phyloP scores from a whole-genome alignment of 2,329 filamentous ascomycete genomes.

The Myriosclerotinia curreyana region DNA sequence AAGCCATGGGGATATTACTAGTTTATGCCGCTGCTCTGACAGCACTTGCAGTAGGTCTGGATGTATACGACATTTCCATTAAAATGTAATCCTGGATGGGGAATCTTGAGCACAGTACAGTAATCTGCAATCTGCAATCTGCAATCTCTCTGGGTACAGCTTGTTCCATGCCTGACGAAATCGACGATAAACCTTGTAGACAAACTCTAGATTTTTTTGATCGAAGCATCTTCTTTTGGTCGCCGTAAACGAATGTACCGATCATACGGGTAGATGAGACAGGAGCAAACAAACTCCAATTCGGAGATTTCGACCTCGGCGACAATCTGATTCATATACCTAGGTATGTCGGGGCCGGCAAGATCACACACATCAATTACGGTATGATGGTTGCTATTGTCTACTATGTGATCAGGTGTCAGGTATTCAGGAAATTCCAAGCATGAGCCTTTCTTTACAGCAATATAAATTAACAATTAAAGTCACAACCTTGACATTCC shows the following conservation, averaged over 20 bases:
- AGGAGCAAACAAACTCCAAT: conserved; percentile 5
- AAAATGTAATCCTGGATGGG: conserved; percentile 19
- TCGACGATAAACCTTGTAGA: conserved; percentile 15
- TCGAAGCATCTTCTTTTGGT: conserved; percentile 4
- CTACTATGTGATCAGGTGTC: background rate
- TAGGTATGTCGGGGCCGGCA: background rate
- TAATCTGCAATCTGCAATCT: conserved; percentile 7
- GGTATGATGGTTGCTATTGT: background rate
- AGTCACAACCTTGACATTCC: background rate
- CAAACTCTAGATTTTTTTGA: background rate
- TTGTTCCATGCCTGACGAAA: background rate
- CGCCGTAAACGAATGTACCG: background rate
- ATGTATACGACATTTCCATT: conserved; percentile 40
- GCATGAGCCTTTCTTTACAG: conserved; percentile 2
- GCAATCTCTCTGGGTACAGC: conserved; percentile 9
- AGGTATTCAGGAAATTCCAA: background rate
- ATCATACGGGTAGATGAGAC: conserved; percentile 14
- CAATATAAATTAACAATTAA: conserved; percentile 3
- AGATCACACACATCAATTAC: conserved; percentile 1
- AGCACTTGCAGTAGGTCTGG: conserved; percentile 63
- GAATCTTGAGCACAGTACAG: conserved; percentile 1
- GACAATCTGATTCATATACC: conserved; percentile 1
- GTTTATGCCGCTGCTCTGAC: conserved; percentile 69
- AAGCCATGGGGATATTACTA: conserved; percentile 71
- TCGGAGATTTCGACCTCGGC: conserved; percentile 6